phyloP scores from a whole-genome alignment of 345 rosid genomes.

The Passiflora organensis region DNA sequence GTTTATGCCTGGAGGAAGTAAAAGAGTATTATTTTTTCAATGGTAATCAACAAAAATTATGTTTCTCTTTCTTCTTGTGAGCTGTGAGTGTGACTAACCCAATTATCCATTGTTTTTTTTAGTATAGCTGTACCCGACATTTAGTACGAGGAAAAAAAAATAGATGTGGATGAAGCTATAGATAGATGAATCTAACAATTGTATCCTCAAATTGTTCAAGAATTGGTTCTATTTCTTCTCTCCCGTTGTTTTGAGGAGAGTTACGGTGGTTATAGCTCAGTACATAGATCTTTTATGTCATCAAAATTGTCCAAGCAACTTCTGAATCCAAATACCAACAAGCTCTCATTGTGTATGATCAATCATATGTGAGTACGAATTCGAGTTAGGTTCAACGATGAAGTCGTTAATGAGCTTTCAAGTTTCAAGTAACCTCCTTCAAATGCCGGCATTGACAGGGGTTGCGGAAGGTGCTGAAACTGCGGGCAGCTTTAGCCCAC shows the following conservation, averaged over 20 bases:
- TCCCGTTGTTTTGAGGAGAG: background rate
- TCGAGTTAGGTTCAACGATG: background rate
- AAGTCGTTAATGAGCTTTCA: background rate
- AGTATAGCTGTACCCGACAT: constrained; percentile 19
- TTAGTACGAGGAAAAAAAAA: too few relatives aligned
- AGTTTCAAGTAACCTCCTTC: too few relatives aligned
- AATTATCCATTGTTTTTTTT: constrained; percentile 33
- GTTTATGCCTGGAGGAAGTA: constrained; percentile 93
- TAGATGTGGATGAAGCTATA: background rate
- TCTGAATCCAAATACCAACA: too few relatives aligned
- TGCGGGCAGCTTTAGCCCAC: constrained; percentile 21
- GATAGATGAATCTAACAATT: constrained; percentile 14
- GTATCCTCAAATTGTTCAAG: background rate
- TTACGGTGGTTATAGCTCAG: too few relatives aligned
- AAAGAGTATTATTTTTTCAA: constrained; percentile 13
- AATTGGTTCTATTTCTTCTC: background rate
- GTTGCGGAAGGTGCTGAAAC: constrained; percentile 25
- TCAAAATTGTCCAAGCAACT: too few relatives aligned
- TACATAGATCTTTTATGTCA: too few relatives aligned
- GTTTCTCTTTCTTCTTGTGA: too few relatives aligned
- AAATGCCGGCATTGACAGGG: too few relatives aligned
- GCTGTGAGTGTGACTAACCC: constrained; percentile 29
- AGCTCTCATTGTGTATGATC: background rate
- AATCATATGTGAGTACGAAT: background rate
- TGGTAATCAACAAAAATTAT: too few relatives aligned